Percentiles rank a stretch among this genome's conserved stretches.
phyloP scores from a whole-genome alignment of 1,284 basidiomycete genomes.

The Trichosporon faecale region DNA sequence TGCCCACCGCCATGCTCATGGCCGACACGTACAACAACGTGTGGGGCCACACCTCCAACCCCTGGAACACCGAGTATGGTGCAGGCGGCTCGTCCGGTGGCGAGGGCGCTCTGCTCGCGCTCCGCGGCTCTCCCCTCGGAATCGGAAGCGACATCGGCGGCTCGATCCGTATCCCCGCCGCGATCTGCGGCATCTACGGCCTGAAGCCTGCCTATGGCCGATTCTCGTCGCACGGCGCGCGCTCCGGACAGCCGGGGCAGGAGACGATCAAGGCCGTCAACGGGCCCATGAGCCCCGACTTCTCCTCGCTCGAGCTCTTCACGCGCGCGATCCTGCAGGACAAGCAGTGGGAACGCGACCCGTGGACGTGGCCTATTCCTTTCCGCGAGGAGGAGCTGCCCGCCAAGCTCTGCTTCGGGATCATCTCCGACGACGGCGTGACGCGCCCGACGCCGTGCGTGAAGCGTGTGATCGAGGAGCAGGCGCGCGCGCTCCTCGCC shows the following conservation, averaged over 20 bases:
- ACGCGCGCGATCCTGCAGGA: slow-evolving; percentile 53
- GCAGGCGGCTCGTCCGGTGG: slow-evolving; percentile 50
- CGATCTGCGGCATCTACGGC: slow-evolving; percentile 22
- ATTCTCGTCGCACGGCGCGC: slow-evolving; percentile 51
- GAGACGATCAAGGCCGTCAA: slow-evolving; percentile 65
- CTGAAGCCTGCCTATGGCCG: slow-evolving; percentile 22
- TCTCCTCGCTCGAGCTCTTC: slow-evolving; percentile 62
- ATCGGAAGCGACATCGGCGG: slow-evolving; percentile 57
- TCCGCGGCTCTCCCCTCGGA: slow-evolving; percentile 44
- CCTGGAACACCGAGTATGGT: slow-evolving; percentile 44
- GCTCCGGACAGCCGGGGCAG: slow-evolving; percentile 64
- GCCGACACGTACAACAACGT: slow-evolving; percentile 38
- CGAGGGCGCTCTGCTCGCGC: slow-evolving; percentile 51
- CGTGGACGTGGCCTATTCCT: slow-evolving; percentile 59
- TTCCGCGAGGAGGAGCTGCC: slow-evolving; percentile 65
- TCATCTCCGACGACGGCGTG: slow-evolving; percentile 57
- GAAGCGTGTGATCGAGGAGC: slow-evolving; percentile 61
- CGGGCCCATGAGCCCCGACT: slow-evolving; percentile 62
- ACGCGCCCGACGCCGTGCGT: slow-evolving; percentile 66
- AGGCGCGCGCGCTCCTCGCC: slow-evolving; percentile 59
- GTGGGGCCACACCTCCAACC: slow-evolving; percentile 44
- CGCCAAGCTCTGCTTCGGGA: slow-evolving; percentile 55
- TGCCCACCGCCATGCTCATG: slow-evolving; percentile 26
- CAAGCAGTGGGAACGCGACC: slow-evolving; percentile 67
- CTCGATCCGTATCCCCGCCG: slow-evolving; percentile 54